Evolutionary conservation across 495 filamentous ascomycete species (phyloP).

Genomic region (Penicillium dipodomyicola): DNA sequence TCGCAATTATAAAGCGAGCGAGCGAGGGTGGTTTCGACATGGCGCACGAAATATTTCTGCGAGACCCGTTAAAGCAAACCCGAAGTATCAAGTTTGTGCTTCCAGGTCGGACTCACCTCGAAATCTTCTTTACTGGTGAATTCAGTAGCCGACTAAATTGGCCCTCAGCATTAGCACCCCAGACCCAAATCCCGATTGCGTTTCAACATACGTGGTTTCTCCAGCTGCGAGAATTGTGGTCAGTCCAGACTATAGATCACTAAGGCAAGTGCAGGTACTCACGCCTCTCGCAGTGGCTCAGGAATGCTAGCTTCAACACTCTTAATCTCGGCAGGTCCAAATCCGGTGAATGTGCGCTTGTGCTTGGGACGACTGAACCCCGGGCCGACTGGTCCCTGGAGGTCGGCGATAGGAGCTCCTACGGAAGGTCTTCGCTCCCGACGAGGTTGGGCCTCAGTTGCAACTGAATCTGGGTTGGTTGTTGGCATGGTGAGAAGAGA

Average conservation of each 20-base stretch:
- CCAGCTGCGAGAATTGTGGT: constrained; percentile 56
- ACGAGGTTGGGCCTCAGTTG: constrained; percentile 8
- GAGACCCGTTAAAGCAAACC: background rate
- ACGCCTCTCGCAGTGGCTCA: constrained; percentile 80
- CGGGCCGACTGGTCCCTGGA: constrained; percentile 76
- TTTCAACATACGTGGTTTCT: constrained; percentile 61
- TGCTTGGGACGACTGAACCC: constrained; percentile 81
- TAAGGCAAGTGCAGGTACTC: constrained; percentile 30
- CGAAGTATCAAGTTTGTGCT: constrained; percentile 10
- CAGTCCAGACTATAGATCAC: constrained; percentile 10
- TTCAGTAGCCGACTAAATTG: constrained; percentile 54
- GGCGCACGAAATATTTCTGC: constrained; percentile 78
- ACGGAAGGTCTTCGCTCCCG: constrained; percentile 73
- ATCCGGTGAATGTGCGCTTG: constrained; percentile 89
- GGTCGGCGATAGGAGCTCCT: constrained; percentile 75
- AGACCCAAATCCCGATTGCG: background rate
- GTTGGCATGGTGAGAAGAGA: constrained; percentile 4
- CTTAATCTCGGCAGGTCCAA: constrained; percentile 88
- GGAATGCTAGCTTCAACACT: constrained; percentile 86
- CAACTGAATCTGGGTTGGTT: background rate
- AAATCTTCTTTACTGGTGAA: constrained; percentile 78
- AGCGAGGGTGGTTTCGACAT: constrained; percentile 95
- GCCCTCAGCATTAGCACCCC: background rate
- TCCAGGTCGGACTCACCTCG: constrained; percentile 44
- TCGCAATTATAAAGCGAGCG: constrained; percentile 98